Evolutionary conservation across 176 grass and related monocot genomes (phyloP).

Genomic region (Pontederia paniculata): DNA sequence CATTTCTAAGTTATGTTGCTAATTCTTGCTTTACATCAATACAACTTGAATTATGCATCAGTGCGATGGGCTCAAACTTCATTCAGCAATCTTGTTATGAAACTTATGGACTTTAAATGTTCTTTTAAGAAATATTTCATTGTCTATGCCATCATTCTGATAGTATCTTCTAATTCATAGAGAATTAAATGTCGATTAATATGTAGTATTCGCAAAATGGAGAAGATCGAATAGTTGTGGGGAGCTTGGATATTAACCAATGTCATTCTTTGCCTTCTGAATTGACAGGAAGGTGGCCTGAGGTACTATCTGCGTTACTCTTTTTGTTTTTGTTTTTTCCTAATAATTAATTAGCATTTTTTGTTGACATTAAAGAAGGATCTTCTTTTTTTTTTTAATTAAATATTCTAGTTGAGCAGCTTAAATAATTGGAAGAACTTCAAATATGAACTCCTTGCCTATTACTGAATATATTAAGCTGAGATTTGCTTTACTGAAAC

Average conservation of each 20-base stretch:
- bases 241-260: slow-evolving; percentile 82
- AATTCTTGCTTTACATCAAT: too few species aligned
- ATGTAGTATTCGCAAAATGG: slow-evolving; percentile 63
- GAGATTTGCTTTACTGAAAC: too few species aligned
- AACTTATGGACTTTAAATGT: background rate
- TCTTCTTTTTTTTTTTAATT: background rate
- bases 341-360: background rate
- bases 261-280: slow-evolving; percentile 74
- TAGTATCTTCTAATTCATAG: background rate
- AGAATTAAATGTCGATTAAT: slow-evolving; percentile 6
- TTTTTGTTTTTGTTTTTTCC: background rate
- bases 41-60: too few species aligned
- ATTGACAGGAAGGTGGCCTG: slow-evolving; percentile 60
- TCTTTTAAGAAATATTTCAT: background rate
- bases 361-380: background rate
- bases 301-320: slow-evolving; percentile 31
- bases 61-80: too few species aligned
- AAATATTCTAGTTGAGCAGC: too few species aligned
- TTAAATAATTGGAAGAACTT: too few species aligned
- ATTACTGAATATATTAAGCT: too few species aligned
- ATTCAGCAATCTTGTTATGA: too few species aligned
- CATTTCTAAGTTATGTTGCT: too few species aligned
- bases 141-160: slow-evolving; percentile 6
- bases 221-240: slow-evolving; percentile 73
- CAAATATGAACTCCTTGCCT: too few species aligned